Base-by-base conservation (phyloP, 495 filamentous ascomycete species). In the Xylaria acuta region DNA sequence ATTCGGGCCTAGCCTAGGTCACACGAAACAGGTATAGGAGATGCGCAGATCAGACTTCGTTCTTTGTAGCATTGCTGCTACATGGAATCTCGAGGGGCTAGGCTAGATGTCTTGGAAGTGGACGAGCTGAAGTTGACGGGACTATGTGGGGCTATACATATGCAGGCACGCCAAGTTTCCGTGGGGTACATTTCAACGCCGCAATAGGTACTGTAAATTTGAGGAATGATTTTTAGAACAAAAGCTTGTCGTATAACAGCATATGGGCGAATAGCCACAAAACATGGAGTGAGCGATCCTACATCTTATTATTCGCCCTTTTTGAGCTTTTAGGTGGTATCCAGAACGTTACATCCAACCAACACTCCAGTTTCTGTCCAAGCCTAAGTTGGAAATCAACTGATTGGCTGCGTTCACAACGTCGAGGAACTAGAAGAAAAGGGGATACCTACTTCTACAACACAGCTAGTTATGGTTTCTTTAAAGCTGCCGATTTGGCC, bases 11-110 rank as follows among this genome's bases (percentile, higher is more conserved):
- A 32, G 18, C 20, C 36, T 22, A 22, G 1, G 16, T 65, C 49
- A 47, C 60, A 45, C 25, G 27, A 36, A 45, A 32, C 6, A 47
- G 4, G n/a, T 41, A 47, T 25, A 38, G 0, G n/a, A n/a, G 36
- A 54, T 51, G 8, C 47, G 41, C 36, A 41, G 22, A 43, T 56
- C 20, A 25, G 27, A 22, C 40, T 22, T 34, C 27, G 30, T 45
- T 54, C 34, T 43, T 54, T 27, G 65, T 56, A 67, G 49, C 65
- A 67, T 67, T n/a, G 47, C 65, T 43, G 32, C 49, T 20, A 12
- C 34, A n/a, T n/a, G n/a, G n/a, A 14, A 34, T 18, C 12, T 18
- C 34, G 65, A 43, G 36, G 49, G n/a, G 36, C 5, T 7, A 8
- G n/a, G 36, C 5, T 7, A 8, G 47, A 67, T 20, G 43, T 27